Evolutionary conservation across 2,329 filamentous ascomycete species (phyloP), one percentile per base, ranked within the genome.

Genomic region (Stemphylium lycopersici): DNA sequence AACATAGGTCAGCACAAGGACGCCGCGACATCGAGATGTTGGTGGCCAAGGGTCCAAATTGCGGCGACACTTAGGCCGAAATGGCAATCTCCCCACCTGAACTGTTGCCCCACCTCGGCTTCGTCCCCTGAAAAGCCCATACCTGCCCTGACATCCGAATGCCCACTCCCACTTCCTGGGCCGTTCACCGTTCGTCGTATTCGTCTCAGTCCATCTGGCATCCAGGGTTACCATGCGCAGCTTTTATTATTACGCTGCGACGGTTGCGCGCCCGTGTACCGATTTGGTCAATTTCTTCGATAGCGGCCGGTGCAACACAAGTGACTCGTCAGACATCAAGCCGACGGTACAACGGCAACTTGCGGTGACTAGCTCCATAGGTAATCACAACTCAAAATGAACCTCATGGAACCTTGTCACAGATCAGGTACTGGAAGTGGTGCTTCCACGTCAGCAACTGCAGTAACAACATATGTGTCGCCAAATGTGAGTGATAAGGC

Each of bases 351-450:
- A 24, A 32, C 12, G 24, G 26, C 20, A 7, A 52, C 52, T 55
- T 49, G 52, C 12, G 24, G 26, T 26, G 11, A 52, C 55, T 58
- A 56, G 52, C 44, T 43, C 18, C 43, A 33, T 48, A 48, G 47
- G 52, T 52, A 34, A 36, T 4, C 52, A 16, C 29, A 48, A 48
- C 44, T 34, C 34, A 58, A 55, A 57, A 40, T 32, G 32, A 37
- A 57, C 55, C 32, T 54, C 45, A 31, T 11, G 8, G 29, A 1
- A 10, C 20, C 18, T 31, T 7, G 7, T 6, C 11, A 39, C 4
- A 29, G 18, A 36, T 7, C 18, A 34, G 20, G 20, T 22, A 11
- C 18, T 15, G 4, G 24, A 2, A 12, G 42, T 8, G 16, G 12
- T 32, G 15, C 13, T 6, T 13, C 18, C 10, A 34, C 7, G 20